A percentile compares a stretch with the other conserved stretches of the same genome.
Conservation (phyloP, 2,329 filamentous ascomycete genomes). For the Pseudogymnoascus sp. region DNA sequence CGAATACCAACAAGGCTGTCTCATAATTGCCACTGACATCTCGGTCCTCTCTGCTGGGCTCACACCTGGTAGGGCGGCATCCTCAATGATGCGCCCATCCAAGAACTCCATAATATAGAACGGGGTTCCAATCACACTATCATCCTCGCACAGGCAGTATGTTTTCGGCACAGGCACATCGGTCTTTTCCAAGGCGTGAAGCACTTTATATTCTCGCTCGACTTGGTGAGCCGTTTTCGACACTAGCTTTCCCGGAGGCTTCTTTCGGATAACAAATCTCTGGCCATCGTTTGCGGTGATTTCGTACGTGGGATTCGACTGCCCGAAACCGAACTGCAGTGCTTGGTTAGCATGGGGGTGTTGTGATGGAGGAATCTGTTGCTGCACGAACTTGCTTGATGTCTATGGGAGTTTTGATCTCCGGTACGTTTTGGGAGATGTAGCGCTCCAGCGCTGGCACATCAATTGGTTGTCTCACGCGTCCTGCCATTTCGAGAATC, state of each 20-base stretch:
- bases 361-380: background rate
- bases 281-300: constrained; percentile 62
- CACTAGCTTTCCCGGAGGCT: constrained; percentile 87
- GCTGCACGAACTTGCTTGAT: constrained; percentile 67
- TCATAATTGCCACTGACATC: constrained; percentile 44
- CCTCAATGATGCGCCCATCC: constrained; percentile 86
- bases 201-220: constrained; percentile 88
- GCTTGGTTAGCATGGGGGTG: constrained; percentile 2
- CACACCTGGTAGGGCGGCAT: constrained; percentile 71
- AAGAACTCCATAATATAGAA: constrained; percentile 98
- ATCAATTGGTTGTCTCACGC: constrained; percentile 85
- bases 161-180: constrained; percentile 80
- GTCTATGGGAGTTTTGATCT: constrained; percentile 73
- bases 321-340: constrained; percentile 82
- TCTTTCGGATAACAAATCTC: constrained; percentile 90
- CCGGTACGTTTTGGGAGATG: constrained; percentile 67
- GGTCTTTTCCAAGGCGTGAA: constrained; percentile 70
- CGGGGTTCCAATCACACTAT: constrained; percentile 69
- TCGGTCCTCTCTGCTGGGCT: constrained; percentile 58
- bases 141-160: constrained; percentile 80
- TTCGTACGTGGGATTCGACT: constrained; percentile 96
- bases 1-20: background rate
- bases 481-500: constrained; percentile 60
- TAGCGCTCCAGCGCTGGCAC: constrained; percentile 70
- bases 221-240: constrained; percentile 94